Conservation (phyloP, 306 rosid genomes). For the Cucumis cinereus region DNA sequence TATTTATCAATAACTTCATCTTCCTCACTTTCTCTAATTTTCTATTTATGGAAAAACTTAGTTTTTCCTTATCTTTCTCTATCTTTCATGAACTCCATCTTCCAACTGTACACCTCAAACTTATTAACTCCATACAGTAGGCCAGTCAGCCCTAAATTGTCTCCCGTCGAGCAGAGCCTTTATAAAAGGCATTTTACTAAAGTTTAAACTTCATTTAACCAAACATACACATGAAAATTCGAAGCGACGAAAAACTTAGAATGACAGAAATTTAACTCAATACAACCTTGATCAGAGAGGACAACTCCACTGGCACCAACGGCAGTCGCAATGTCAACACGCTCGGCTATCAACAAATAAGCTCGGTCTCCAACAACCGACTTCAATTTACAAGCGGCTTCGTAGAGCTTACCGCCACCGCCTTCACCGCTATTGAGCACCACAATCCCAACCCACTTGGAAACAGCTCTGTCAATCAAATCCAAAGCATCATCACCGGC, state of each 20-base stretch:
- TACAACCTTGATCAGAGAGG: slow-evolving; percentile 80
- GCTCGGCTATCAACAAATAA: slow-evolving; percentile 62
- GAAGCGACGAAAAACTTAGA: neutral
- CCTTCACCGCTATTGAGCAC: slow-evolving; percentile 39
- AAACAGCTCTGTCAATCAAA: slow-evolving; percentile 48
- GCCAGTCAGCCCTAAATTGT: too few species aligned
- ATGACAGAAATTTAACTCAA: neutral
- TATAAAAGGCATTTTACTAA: neutral
- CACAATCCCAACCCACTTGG: slow-evolving; percentile 58
- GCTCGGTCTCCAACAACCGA: slow-evolving; percentile 59
- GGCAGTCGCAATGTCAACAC: slow-evolving; percentile 87
- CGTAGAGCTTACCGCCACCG: slow-evolving; percentile 52
- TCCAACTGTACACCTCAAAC: too few species aligned
- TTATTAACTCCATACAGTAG: too few species aligned
- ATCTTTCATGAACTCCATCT: too few species aligned
- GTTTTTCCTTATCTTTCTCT: too few species aligned
- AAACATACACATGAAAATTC: neutral
- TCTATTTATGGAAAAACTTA: too few species aligned
- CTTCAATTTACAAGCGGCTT: slow-evolving; percentile 79
- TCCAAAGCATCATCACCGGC: slow-evolving; percentile 20
- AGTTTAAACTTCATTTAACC: neutral
- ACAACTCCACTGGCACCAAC: slow-evolving; percentile 66
- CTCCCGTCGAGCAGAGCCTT: neutral
- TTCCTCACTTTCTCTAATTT: too few species aligned
- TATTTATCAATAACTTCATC: too few species aligned